Percentiles rank a stretch among this genome's conserved stretches.
phyloP scores from a whole-genome alignment of 805 yeast genomes.

The Kodamaea kaohsiungensis region DNA sequence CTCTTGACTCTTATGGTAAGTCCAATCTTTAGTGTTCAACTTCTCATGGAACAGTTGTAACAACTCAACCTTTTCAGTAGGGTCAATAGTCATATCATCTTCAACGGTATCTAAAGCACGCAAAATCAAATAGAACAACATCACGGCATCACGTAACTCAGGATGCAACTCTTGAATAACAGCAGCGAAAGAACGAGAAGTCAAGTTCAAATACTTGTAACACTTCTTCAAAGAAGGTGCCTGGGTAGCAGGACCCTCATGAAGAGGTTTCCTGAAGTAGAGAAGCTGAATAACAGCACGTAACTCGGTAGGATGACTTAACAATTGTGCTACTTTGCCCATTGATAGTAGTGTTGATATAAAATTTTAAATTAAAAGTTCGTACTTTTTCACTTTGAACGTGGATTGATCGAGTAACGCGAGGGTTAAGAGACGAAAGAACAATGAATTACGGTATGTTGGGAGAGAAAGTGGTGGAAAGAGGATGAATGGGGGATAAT shows the following conservation, averaged over 20 bases:
- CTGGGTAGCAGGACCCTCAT: conserved; percentile 45
- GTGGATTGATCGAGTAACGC: too few relatives aligned
- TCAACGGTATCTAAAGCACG: conserved; percentile 95
- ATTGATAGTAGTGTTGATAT: conserved; percentile 25
- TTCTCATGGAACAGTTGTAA: conserved; percentile 68
- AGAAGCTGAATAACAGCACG: conserved; percentile 64
- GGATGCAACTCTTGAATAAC: conserved; percentile 92
- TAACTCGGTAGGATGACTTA: conserved; percentile 72
- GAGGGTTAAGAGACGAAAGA: too few relatives aligned
- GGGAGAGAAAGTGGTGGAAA: too few relatives aligned
- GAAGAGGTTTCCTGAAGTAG: conserved; percentile 51
- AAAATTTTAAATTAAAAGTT: neutral
- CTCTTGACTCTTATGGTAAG: conserved; percentile 75
- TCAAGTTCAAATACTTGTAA: conserved; percentile 60
- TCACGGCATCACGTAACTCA: conserved; percentile 76
- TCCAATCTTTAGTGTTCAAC: conserved; percentile 71
- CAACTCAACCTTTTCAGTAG: conserved; percentile 69
- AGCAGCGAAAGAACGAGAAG: conserved; percentile 93
- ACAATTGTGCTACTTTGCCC: conserved; percentile 62
- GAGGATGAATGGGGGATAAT: too few relatives aligned
- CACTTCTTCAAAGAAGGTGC: conserved; percentile 51
- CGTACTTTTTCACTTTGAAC: neutral
- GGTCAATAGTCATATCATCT: conserved; percentile 88
- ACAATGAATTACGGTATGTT: too few relatives aligned
- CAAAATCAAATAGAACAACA: conserved; percentile 81